Percentiles rank a stretch among this genome's conserved stretches.
Evolutionary conservation across 2,329 filamentous ascomycete genomes (phyloP).

Genomic region (Pseudocercospora fuligena): DNA sequence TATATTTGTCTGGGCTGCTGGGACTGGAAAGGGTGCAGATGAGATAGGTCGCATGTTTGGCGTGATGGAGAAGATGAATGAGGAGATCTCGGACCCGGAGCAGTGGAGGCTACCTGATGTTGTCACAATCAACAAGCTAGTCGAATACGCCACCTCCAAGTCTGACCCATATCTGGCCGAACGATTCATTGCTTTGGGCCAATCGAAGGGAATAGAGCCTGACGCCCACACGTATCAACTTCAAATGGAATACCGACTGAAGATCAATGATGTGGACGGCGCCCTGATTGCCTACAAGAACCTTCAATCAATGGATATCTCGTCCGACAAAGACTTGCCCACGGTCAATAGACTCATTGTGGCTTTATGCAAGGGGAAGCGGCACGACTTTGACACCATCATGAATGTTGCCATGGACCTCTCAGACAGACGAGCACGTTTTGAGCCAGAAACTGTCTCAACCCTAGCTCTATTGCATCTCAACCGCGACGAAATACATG

Average conservation of each 20-base stretch:
- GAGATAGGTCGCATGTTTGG: slow-evolving; percentile 75
- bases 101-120: slow-evolving; percentile 63
- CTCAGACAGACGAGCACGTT: slow-evolving; percentile 69
- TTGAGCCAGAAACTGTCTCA: slow-evolving; percentile 76
- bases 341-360: slow-evolving; percentile 74
- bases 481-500: slow-evolving; percentile 74
- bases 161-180: slow-evolving; percentile 74
- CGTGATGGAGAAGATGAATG: slow-evolving; percentile 57
- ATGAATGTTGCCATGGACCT: slow-evolving; percentile 74
- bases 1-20: slow-evolving; percentile 75
- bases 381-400: slow-evolving; percentile 71
- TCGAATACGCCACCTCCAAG: slow-evolving; percentile 72
- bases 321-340: slow-evolving; percentile 63
- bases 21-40: slow-evolving; percentile 72
- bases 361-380: slow-evolving; percentile 65
- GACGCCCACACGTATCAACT: slow-evolving; percentile 74
- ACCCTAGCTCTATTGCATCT: slow-evolving; percentile 76
- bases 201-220: slow-evolving; percentile 67
- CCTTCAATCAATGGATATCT: slow-evolving; percentile 62
- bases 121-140: slow-evolving; percentile 74
- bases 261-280: slow-evolving; percentile 71
- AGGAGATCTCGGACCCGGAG: slow-evolving; percentile 46
- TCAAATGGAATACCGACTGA: slow-evolving; percentile 76
- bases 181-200: slow-evolving; percentile 70
- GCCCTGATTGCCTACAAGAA: slow-evolving; percentile 69